Evolutionary conservation across 2,329 filamentous ascomycete genomes (phyloP), one percentile per base, ranked within the genome.

Genomic region (Colletotrichum tamarilloi): DNA sequence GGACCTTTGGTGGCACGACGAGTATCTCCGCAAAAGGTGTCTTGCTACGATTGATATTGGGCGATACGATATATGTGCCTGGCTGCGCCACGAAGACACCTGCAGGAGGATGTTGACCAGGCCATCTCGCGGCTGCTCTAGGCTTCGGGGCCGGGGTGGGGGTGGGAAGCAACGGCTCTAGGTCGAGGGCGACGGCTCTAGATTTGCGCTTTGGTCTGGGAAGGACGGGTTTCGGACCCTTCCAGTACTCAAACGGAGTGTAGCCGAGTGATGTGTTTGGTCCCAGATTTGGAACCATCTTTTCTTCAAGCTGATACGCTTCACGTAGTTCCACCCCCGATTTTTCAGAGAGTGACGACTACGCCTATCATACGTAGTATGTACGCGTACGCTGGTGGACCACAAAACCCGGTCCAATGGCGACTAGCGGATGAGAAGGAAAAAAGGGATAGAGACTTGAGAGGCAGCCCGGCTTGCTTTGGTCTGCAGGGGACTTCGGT

Each of bases 221-320:
- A 62, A 74, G 32, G 19, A 77, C 68, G 28, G 68, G 74, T 57
- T 75, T 78, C 8, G 77, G 77, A 9, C 76, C 76, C 63, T 77
- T 76, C 76, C 76, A 78, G 70, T 78, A 78, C 62, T 78, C 77
- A 30, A 78, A 77, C 12, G 77, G 77, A 24, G 67, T 76, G 59
- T 78, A 78, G 28, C 77, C 77, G 42, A 78, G 74, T 9, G 70
- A 73, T n/a, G 70, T 53, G 16, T 42, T 56, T 38, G 66, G 70
- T 14, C 67, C 70, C 32, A 65, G 66, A 70, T 69, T 70, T 64
- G 67, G 70, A 70, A 56, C 70, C 70, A 73, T 73, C 46, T 49
- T 70, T 53, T 70, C 52, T 52, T 65, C 67, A 65, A 65, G 46
- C 60, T 73, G 70, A 70, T 65, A 73, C 67, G 67, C 46, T 60